Base-by-base conservation (phyloP, 1,139 yeast genomes). In the Wickerhamiella pararugosa region DNA sequence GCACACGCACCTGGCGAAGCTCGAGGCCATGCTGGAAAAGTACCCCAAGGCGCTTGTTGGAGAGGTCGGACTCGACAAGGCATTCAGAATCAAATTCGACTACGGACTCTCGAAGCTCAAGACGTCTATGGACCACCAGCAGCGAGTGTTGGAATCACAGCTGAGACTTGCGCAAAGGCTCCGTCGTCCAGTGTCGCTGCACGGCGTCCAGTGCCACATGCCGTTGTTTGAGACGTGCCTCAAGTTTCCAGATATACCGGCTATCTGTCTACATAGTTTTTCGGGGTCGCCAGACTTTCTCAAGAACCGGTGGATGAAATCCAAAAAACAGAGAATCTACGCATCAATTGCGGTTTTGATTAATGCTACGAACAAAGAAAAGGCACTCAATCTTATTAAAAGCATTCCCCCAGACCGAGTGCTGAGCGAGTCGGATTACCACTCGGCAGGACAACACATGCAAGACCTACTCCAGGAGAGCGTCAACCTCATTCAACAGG, bases 21-120 rank as follows among this genome's bases (percentile, higher is more conserved):
- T 71, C 34, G 10, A 57, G 55, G 4, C 32, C 27, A 57, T 61
- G 15, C 53, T 70, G 33, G 36, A 34, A 3, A 38, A 43, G 34
- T 48, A 52, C 42, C 60, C 63, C 1, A 29, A 45, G 8, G 53
- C 59, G 7, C 46, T 65, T 11, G 67, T 86, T n/a, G 98, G 98
- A 0, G 98, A 90, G 53, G 69, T 86, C 15, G 98, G 98, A 0
- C 61, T 90, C 5, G 98, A 90, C 58, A 80, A 78, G 57, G 56
- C 74, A 21, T 83, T 83, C 53, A 39, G 35, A 32, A 40, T 40
- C 43, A 45, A 30, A 39, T 42, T 30, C 40, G 46, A 45, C 31
- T 50, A 43, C 31, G 51, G 52, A 37, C 54, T 76, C 36, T 63
- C 76, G 1, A 62, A 62, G 6, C 70, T 69, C 47, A 62, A 66